Percentiles rank a stretch among this genome's conserved stretches.
Evolutionary conservation across 805 yeast genomes (phyloP).

Genomic region (Barnettozyma pratensis): DNA sequence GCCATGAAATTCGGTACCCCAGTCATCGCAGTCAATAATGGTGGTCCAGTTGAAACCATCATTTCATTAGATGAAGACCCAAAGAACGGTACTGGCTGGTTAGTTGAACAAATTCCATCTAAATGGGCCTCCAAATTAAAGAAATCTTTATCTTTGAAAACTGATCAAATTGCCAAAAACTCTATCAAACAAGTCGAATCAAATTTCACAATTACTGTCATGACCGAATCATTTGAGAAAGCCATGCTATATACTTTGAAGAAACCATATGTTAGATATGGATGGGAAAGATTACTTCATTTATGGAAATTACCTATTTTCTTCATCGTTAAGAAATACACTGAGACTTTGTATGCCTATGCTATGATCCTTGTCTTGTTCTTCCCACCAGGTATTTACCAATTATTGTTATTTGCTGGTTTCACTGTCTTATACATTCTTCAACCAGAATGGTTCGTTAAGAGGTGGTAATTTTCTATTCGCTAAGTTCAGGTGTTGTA

Average conservation of each 20-base stretch:
- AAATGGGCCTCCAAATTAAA: conserved; percentile 52
- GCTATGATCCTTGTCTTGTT: conserved; percentile 11
- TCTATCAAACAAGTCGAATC: conserved; percentile 28
- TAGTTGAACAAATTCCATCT: conserved; percentile 40
- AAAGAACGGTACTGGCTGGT: conserved; percentile 57
- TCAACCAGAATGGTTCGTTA: conserved; percentile 14
- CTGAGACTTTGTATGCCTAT: conserved; percentile 12
- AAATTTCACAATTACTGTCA: conserved; percentile 33
- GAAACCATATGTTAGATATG: conserved; percentile 18
- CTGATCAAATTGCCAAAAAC: conserved; percentile 17
- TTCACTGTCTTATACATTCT: conserved; percentile 8
- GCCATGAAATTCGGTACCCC: conserved; percentile 84
- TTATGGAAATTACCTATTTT: conserved; percentile 22
- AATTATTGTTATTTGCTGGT: conserved; percentile 5
- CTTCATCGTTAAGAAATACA: conserved; percentile 5
- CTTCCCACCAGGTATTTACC: conserved; percentile 19
- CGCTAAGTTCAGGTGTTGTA: background rate
- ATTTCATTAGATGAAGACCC: conserved; percentile 28
- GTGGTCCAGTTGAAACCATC: conserved; percentile 87
- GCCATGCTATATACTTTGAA: conserved; percentile 28
- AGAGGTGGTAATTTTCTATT: conserved; percentile 6
- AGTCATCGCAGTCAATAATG: conserved; percentile 80
- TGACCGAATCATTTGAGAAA: conserved; percentile 34
- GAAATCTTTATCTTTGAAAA: conserved; percentile 29
- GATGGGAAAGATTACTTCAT: conserved; percentile 27